Conservation (phyloP, 331 rosid species). For the Rhamnella rubrinervis region DNA sequence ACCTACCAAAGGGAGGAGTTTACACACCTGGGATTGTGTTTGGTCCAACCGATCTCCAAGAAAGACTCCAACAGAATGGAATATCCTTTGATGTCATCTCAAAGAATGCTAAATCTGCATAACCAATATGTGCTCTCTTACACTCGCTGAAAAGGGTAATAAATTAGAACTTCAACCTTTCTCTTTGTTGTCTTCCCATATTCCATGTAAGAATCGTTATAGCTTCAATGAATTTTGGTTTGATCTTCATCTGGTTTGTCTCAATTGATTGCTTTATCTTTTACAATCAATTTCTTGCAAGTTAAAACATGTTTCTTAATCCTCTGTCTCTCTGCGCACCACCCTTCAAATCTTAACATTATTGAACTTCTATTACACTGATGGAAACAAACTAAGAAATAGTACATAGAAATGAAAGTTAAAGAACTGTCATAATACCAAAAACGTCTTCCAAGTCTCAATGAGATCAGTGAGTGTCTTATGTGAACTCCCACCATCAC, state of each 20-base stretch:
- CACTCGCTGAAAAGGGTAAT: background rate
- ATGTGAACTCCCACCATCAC: slow-evolving; percentile 13
- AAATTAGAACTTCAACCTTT: background rate
- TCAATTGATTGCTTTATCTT: background rate
- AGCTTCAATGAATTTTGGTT: background rate
- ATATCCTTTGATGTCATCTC: slow-evolving; percentile 72
- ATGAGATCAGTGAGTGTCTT: slow-evolving; percentile 22
- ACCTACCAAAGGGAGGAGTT: slow-evolving; percentile 74
- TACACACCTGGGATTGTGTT: slow-evolving; percentile 71
- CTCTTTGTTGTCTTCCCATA: background rate
- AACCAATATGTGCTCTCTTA: background rate
- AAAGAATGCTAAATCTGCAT: slow-evolving; percentile 41
- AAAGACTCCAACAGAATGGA: slow-evolving; percentile 74
- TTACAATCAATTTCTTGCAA: background rate
- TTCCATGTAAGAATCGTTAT: background rate
- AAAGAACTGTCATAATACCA: background rate
- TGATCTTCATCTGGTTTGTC: slow-evolving; percentile 3
- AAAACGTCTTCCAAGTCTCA: slow-evolving; percentile 15
- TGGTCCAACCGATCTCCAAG: slow-evolving; percentile 77
- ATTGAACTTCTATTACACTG: background rate
- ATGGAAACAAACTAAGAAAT: background rate
- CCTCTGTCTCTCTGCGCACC: background rate
- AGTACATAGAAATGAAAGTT: background rate
- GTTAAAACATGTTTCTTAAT: background rate
- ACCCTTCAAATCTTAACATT: no score